These are phyloP conservation scores for Paratinospora sagittata DNA, from an alignment of 164 flowering plant genomes.

Conservation along the genomic window DNA sequence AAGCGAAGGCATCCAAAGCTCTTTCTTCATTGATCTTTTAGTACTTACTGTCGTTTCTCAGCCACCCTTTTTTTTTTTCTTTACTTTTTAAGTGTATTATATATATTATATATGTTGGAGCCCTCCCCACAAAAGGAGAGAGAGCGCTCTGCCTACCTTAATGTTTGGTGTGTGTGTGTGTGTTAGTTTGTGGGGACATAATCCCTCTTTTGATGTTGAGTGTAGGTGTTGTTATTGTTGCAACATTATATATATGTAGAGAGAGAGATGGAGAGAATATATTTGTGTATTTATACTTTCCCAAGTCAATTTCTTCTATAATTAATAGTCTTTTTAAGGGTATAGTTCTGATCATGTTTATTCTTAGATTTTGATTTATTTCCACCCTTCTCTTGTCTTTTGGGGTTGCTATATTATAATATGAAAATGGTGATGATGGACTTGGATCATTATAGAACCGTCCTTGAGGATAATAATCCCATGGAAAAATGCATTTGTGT, in stretches of 20 bases:
- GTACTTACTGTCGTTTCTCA: not conserved
- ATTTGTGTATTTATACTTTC: not conserved
- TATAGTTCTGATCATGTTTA: no score
- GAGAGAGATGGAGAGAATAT: no score
- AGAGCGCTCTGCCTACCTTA: not conserved
- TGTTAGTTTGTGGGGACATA: not conserved
- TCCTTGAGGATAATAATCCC: no score
- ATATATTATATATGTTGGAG: conserved; percentile 7
- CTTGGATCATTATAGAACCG: no score
- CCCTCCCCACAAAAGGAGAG: conserved; percentile 17
- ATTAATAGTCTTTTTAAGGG: no score
- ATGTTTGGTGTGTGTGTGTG: not conserved
- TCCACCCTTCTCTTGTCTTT: no score
- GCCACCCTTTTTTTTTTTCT: not conserved
- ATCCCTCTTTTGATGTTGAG: not conserved
- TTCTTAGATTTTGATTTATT: no score
- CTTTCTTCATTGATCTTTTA: not conserved
- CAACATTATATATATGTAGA: not conserved
- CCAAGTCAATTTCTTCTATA: not conserved
- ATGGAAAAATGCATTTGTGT: no score
- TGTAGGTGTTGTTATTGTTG: not conserved
- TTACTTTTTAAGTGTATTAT: not conserved
- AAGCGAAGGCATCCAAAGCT: conserved; percentile 34
- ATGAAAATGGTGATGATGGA: no score
- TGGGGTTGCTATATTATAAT: no score